Base-by-base conservation (phyloP, 75 land plant genomes). In the Selaginella tamariscina region DNA sequence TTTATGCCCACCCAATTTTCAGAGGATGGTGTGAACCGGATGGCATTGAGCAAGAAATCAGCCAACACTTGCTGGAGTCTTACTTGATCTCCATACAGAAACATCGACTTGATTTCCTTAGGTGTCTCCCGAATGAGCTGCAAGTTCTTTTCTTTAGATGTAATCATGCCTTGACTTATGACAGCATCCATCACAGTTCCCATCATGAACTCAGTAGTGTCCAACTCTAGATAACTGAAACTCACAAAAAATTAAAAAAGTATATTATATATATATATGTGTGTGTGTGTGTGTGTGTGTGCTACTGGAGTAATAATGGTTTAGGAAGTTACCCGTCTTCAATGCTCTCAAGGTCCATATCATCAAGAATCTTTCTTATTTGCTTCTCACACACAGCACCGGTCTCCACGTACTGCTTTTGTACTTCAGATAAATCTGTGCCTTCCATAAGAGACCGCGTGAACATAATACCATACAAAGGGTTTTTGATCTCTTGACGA, bases 371-470 rank as follows among this genome's bases (percentile, higher is more conserved):
- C 70, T 75, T 90, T 55, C 64, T 67, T 79, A 94, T 77, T 78
- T 94, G 98, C 76, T 80, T 87, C 75, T 94, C 96, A 76, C 98
- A 94, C 31, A 87, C 79, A 54, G 86, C 80, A 77, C 91, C 86
- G 0, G 96, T 90, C 73, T 94, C 96, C 72, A 87, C 76, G 32
- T 87, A 80, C 64, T 90, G 91, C 73, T 81, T 94, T 55, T 94
- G 98, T 64, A 87, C 85, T 54, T 90, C 96, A 5, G 82, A 73
- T 55, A 90, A 76, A 20, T 79, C 83, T 20, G 96, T 85, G 23
- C 80, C 67, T 55, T 80, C 85, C 66, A 85, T 32, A 68, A 78
- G 65, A 33, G 68, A 77, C 66, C 78, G 56, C 22, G 84, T 72
- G 56, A 80, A 87, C 64, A 79, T 80, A 59, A 89, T 87, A 2